Evolutionary conservation across 805 yeast genomes (phyloP), one percentile per base, ranked within the genome.

Genomic region (Jamesozyma spencerorum): DNA sequence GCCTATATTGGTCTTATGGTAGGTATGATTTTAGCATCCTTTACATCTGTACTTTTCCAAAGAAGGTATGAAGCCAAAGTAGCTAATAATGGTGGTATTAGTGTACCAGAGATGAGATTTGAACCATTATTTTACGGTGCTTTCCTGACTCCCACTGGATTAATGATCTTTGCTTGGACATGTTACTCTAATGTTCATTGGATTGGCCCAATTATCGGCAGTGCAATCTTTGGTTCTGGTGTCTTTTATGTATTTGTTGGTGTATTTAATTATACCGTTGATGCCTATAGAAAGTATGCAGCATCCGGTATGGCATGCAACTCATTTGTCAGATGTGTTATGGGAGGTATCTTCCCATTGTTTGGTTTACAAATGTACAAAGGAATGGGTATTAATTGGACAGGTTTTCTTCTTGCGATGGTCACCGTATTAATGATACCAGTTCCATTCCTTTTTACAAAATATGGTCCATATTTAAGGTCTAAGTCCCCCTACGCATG

Each of bases 151-250:
- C 86, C 86, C 1, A 65, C 75, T 22, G 73, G 85, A 0, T 62
- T 84, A 39, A 81, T 83, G 66, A 82, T 87, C 74, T 66, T 83
- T 46, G 90, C 79, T 2, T 84, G 92, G 88, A 71, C 86, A 2
- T 71, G 79, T 18, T 72, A 73, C 49, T 41, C 59, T 1, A 54
- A 70, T 24, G 70, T 82, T 10, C 87, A 79, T 54, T 83, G 87
- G 86, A 77, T 81, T 54, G 84, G 72, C 1, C 80, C 92, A 4
- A 63, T 75, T 17, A 70, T 79, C 42, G 77, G 88, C 2, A 88
- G 86, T 44, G 71, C 78, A n/a, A 72, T 86, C 8, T 75, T 82
- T 55, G 88, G 92, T 3, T 70, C 77, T 48, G 81, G 86, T 2
- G 72, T 81, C 34, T 72, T 81, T 31, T 68, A 78, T 53, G 69